Evolutionary conservation across 1,284 basidiomycete species (phyloP), one percentile per base, ranked within the genome.

Genomic region (Dichomitus squalens): DNA sequence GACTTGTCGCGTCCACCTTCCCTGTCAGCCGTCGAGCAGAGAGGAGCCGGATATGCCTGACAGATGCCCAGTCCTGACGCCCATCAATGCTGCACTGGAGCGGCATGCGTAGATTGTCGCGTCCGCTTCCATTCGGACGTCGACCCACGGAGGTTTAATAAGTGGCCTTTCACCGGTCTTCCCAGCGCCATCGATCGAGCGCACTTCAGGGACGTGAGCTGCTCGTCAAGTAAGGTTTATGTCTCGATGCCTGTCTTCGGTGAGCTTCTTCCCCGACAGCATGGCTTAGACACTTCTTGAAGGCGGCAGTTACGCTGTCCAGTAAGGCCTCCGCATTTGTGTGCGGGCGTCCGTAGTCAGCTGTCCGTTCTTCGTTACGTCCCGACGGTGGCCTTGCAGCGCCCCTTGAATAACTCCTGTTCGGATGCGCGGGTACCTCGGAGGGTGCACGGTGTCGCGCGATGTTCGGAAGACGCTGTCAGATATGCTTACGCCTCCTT

Each of bases 401-500:
- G n/a, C n/a, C n/a, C n/a, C n/a, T n/a, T n/a, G n/a, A n/a, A n/a
- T 36, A 36, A 4, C 12, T 36, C 35, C 35, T 16, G 35, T 36
- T 4, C 4, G 35, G 12, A 9, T 11, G 35, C 12, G 3, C 5
- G 8, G 20, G 20, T 5, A 23, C 11, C 38, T 25, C 20, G n/a
- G 33, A 36, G 1, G 18, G n/a, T 35, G 50, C 12, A 11, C 43
- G 27, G n/a, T 7, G 14, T 53, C 44, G 35, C 43, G 20, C 43
- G 41, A 38, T 47, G 16, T 20, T 31, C 35, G 43, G 23, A 31
- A 6, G 29, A 31, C 12, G 39, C 18, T 43, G 40, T 55, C 58
- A 50, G 40, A 33, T 25, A 21, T 49, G 44, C 61, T 63, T 29
- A 60, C 58, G 6, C 29, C 31, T n/a, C 16, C 40, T n/a, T 18